These are phyloP conservation scores for Zygosaccharomyces gambellarensis DNA, from an alignment of 805 yeast species.

Conservation along the genomic window DNA sequence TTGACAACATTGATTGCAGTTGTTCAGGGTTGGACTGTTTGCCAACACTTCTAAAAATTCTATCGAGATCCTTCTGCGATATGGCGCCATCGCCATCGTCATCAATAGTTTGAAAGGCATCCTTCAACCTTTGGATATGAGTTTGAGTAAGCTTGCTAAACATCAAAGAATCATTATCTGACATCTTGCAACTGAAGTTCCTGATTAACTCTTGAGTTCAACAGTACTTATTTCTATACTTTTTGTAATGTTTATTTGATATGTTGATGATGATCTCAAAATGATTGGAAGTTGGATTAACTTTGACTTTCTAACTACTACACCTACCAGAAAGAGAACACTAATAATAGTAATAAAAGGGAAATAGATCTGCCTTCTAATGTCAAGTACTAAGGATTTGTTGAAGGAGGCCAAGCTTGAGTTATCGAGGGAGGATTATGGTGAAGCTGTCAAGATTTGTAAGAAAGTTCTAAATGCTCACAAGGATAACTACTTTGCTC, in stretches of 20 bases:
- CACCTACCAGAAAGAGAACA: neutral
- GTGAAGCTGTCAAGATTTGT: slow-evolving; percentile 53
- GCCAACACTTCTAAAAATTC: slow-evolving; percentile 51
- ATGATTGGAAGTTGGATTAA: neutral
- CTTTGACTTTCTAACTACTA: neutral
- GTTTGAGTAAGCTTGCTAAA: slow-evolving; percentile 48
- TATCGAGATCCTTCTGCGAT: slow-evolving; percentile 49
- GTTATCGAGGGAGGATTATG: slow-evolving; percentile 53
- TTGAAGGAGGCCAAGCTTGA: slow-evolving; percentile 50
- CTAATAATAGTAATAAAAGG: neutral
- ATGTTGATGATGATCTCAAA: neutral
- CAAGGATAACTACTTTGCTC: slow-evolving; percentile 56
- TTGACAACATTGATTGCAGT: slow-evolving; percentile 46
- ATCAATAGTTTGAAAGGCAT: slow-evolving; percentile 76
- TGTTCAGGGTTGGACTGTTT: slow-evolving; percentile 40
- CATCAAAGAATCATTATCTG: slow-evolving; percentile 31
- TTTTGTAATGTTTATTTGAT: neutral
- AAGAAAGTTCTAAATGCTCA: slow-evolving; percentile 55
- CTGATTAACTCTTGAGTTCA: neutral
- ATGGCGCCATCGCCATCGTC: slow-evolving; percentile 73
- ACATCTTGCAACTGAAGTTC: slow-evolving; percentile 13
- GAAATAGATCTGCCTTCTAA: slow-evolving; percentile 7
- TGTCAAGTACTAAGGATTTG: slow-evolving; percentile 35
- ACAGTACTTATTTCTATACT: neutral
- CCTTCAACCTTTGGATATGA: slow-evolving; percentile 62